A percentile compares a stretch with the other conserved stretches of the same genome.
Evolutionary conservation across 768 basidiomycete genomes (phyloP).

Genomic region (Suillus plorans): DNA sequence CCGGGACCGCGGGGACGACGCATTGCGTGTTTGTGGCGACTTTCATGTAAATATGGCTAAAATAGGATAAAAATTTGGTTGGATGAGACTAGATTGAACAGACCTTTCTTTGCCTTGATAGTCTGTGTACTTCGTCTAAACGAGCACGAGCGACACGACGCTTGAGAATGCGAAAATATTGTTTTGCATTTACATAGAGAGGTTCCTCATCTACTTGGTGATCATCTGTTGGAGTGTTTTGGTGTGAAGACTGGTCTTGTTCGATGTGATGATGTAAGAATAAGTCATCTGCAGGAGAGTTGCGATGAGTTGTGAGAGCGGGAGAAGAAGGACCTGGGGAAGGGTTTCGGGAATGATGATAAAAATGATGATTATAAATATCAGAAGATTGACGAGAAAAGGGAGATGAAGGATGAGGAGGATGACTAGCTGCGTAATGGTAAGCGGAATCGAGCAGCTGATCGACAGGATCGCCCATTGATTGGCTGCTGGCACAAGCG

Average conservation of each 20-base stretch:
- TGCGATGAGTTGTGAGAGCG: conserved; percentile 24
- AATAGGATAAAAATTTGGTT: conserved; percentile 8
- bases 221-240: conserved; percentile 29
- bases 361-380: conserved; percentile 21
- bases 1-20: conserved; percentile 95
- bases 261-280: conserved; percentile 31
- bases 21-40: conserved; percentile 97
- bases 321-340: conserved; percentile 33
- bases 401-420: conserved; percentile 20
- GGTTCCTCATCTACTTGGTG: conserved; percentile 86
- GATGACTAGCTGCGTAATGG: conserved; percentile 16
- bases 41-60: conserved; percentile 97
- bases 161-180: conserved; percentile 98
- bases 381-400: conserved; percentile 22
- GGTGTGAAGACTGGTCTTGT: conserved; percentile 11
- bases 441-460: conserved; percentile 60
- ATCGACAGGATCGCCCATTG: conserved; percentile 58
- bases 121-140: conserved; percentile 89
- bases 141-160: conserved; percentile 87
- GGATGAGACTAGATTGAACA: conserved; percentile 6
- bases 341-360: conserved; percentile 26
- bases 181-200: conserved; percentile 98
- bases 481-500: conserved; percentile 41
- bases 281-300: conserved; percentile 29
- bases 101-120: conserved; percentile 93